Conservation (phyloP, 2,329 filamentous ascomycete genomes). For the Purpureocillium takamizusanense region DNA sequence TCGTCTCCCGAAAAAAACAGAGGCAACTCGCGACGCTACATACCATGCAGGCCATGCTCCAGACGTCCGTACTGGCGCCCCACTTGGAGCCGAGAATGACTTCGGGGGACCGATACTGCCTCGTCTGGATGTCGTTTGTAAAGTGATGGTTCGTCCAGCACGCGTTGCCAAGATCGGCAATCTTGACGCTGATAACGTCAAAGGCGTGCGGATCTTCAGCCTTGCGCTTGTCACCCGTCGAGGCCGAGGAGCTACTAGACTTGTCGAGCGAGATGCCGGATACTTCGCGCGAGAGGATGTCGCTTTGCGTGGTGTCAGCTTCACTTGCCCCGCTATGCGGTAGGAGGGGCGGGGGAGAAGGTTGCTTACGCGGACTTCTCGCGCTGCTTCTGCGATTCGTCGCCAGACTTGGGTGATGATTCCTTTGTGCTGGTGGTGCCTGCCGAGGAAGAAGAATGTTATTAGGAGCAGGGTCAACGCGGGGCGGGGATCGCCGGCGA, state of each 20-base stretch:
- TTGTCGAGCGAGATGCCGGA: conserved; percentile 92
- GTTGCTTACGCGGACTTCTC: conserved; percentile 96
- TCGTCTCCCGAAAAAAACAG: background rate
- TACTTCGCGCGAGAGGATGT: conserved; percentile 84
- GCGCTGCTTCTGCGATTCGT: conserved; percentile 68
- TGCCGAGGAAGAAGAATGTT: conserved; percentile 7
- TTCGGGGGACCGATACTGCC: conserved; percentile 94
- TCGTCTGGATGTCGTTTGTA: conserved; percentile 97
- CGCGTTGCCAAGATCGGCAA: conserved; percentile 94
- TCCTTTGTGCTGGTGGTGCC: conserved; percentile 27
- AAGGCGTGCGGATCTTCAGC: conserved; percentile 46
- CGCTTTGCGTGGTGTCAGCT: conserved; percentile 38
- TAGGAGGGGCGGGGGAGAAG: background rate
- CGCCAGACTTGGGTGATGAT: conserved; percentile 41
- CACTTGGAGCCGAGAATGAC: conserved; percentile 95
- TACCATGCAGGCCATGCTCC: conserved; percentile 99
- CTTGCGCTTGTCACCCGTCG: conserved; percentile 52
- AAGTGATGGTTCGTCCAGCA: conserved; percentile 99
- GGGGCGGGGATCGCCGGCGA: background rate
- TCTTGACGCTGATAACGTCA: conserved; percentile 95
- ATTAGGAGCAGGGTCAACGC: conserved; percentile 6
- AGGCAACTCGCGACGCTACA: conserved; percentile 14
- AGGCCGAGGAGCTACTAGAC: conserved; percentile 39
- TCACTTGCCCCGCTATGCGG: background rate
- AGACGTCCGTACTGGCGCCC: conserved; percentile 98